Conservation (phyloP, 1,284 basidiomycete species). For the Abortiporus biennis region DNA sequence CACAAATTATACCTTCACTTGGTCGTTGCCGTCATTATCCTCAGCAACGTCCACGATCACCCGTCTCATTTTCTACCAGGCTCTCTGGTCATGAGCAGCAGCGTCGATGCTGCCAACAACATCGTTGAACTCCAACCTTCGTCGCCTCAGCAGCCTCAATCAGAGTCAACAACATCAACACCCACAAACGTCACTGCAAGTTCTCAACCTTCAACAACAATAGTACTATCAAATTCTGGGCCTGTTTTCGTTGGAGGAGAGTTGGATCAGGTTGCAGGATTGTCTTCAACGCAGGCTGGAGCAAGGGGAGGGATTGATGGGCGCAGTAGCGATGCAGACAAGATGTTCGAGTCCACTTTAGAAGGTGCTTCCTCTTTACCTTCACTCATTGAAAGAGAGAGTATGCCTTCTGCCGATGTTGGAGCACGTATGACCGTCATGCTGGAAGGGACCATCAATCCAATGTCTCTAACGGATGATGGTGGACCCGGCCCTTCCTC, state of each 20-base stretch:
- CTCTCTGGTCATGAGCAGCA: constrained; percentile 5
- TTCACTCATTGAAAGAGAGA: not conserved
- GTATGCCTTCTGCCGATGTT: no score
- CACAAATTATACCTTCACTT: not conserved
- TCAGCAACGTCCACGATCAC: not conserved
- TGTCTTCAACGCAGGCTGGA: not conserved
- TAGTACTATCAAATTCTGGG: not conserved
- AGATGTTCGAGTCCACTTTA: constrained; percentile 13
- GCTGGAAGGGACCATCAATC: no score
- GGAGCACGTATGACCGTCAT: no score
- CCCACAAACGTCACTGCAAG: not conserved
- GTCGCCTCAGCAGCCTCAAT: not conserved
- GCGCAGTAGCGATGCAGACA: constrained; percentile 14
- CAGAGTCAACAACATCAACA: not conserved
- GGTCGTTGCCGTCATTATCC: not conserved
- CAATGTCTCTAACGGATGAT: not conserved
- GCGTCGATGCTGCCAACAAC: constrained; percentile 3
- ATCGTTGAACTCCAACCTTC: not conserved
- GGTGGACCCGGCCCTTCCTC: not conserved
- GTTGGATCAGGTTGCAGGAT: no score
- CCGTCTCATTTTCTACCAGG: not conserved
- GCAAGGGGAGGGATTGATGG: no score
- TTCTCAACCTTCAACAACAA: not conserved
- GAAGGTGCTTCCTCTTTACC: not conserved
- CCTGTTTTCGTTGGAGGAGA: no score